Evolutionary conservation across 495 filamentous ascomycete genomes (phyloP), one percentile per base, ranked within the genome.

Genomic region (Jackrogersella minutella): DNA sequence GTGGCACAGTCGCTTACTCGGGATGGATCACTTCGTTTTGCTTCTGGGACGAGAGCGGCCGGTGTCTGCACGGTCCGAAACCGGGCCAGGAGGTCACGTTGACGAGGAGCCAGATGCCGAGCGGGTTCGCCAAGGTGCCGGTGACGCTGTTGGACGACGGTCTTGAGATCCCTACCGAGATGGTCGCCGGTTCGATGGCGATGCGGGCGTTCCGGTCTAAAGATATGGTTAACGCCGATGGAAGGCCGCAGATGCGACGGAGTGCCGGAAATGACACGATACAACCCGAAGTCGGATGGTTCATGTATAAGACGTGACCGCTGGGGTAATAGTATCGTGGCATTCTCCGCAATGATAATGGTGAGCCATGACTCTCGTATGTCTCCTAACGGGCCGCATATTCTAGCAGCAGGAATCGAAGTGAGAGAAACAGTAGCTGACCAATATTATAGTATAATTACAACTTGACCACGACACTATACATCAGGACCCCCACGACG

Each of bases 1-100:
- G 76, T 50, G 77, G 76, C 9, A 52, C 63, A 9, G 58, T 63
- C n/a, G 73, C 74, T 9, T 75, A 76, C 57, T 75, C 73, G n/a
- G 78, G 78, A 9, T 80, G 79, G 79, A 63, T 80, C 41, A 80
- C 72, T 9, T 73, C 72, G 6, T 81, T 81, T 60, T 78, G 75
- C 60, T 79, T 74, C 60, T 80, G 77, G 77, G 75, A 80, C 41
- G 73, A 75, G 68, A 63, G 69, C 31, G 78, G 79, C 5, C 36
- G 64, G n/a, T 77, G 76, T 43, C 44, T 79, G 33, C 74, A 75
- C 58, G 58, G 64, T 26, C 41, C 49, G 9, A 55, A 70, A 34
- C 31, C 24, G 24, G 68, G 64, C 17, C 40, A 58, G 30, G 58
- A 57, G 51, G 71, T 67, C 13, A 53, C 44, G 52, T 21, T 76